Evolutionary conservation across 192 early-diverging fungal species (phyloP).

Genomic region (Umbelopsis isabellina): DNA sequence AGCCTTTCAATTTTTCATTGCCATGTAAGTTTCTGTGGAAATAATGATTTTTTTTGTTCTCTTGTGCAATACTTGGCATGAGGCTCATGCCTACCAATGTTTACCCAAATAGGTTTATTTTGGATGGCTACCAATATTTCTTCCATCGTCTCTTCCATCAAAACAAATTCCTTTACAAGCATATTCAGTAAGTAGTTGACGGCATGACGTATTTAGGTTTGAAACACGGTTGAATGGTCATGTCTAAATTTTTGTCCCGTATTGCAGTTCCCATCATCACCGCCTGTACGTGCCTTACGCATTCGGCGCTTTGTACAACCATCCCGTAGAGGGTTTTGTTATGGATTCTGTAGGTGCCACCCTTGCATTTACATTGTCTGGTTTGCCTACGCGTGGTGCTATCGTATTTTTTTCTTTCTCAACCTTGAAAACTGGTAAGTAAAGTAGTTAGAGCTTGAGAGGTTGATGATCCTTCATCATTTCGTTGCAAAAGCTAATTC

Average conservation of each 20-base stretch:
- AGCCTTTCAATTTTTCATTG: conserved; percentile 46
- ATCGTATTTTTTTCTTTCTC: conserved; percentile 73
- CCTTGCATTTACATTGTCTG: conserved; percentile 61
- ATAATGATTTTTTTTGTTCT: too few species aligned
- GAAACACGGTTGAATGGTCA: background rate
- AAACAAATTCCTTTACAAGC: conserved; percentile 70
- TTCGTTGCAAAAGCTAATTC: background rate
- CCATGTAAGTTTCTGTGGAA: conserved; percentile 46
- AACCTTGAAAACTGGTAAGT: conserved; percentile 69
- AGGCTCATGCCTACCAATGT: background rate
- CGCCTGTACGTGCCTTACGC: conserved; percentile 77
- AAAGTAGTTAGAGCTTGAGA: too few species aligned
- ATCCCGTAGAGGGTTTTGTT: conserved; percentile 77
- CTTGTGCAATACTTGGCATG: background rate
- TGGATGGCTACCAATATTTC: conserved; percentile 70
- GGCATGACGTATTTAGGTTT: background rate
- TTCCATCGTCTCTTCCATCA: conserved; percentile 75
- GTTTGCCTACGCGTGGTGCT: conserved; percentile 70
- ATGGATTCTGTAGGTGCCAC: conserved; percentile 73
- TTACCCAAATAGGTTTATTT: conserved; percentile 39
- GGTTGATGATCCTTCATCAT: too few species aligned
- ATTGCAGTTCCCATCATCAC: conserved; percentile 63
- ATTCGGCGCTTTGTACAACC: conserved; percentile 84
- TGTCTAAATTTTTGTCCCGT: background rate
- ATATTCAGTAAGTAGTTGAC: conserved; percentile 53